Evolutionary conservation across 75 land plant species (phyloP).

Genomic region (Cupressus sempervirens): DNA sequence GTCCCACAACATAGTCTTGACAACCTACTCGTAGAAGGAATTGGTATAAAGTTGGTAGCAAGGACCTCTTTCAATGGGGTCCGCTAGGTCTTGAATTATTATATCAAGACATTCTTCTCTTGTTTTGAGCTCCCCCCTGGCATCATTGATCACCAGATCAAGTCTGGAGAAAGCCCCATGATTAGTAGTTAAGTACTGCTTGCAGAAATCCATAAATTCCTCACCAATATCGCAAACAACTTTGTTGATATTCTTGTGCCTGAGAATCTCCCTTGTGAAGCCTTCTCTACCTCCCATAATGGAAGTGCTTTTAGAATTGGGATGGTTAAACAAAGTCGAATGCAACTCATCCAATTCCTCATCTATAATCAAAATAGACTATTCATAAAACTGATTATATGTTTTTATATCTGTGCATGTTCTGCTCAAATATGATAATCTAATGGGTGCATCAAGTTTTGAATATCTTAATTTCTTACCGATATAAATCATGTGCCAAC

Average conservation of each 20-base stretch:
- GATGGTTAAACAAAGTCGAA: no score
- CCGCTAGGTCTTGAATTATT: conserved; percentile 61
- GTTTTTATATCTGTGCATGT: no score
- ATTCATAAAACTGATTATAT: no score
- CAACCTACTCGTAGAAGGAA: conserved; percentile 35
- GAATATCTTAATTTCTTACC: no score
- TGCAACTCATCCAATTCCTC: no score
- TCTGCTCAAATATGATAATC: no score
- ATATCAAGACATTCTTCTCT: conserved; percentile 43
- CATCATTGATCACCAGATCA: conserved; percentile 41
- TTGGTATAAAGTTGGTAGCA: conserved; percentile 53
- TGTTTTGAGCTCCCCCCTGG: conserved; percentile 55
- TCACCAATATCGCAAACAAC: conserved; percentile 54
- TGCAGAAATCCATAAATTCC: conserved; percentile 57
- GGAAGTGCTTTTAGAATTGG: conserved; percentile 36
- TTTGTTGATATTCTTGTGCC: conserved; percentile 35
- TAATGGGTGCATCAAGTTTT: no score
- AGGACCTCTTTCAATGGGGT: conserved; percentile 61
- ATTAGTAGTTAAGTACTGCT: conserved; percentile 24
- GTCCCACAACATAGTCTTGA: conserved; percentile 48
- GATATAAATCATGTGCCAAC: no score
- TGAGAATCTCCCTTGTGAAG: conserved; percentile 44
- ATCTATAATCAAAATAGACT: no score
- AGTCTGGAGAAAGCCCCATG: conserved; percentile 35
- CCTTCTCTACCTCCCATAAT: conserved; percentile 61